Conservation (phyloP, 768 basidiomycete genomes). For the Terana coerulea region DNA sequence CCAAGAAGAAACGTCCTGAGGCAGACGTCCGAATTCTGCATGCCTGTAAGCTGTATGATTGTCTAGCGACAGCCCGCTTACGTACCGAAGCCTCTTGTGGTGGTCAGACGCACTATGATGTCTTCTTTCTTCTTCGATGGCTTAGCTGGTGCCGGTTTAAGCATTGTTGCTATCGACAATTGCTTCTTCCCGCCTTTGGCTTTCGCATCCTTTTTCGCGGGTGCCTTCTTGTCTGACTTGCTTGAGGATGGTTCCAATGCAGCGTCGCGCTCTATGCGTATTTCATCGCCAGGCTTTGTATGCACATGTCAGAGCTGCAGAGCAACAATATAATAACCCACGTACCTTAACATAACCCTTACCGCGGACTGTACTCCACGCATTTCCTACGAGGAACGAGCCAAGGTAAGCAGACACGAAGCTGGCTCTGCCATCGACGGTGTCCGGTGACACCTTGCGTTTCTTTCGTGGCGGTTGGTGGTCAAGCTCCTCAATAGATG, state of each 20-base stretch:
- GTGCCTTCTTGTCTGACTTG: conserved; percentile 13
- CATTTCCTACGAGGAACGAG: conserved; percentile 64
- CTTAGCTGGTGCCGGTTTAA: conserved; percentile 53
- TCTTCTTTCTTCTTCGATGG: conserved; percentile 54
- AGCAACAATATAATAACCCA: background rate
- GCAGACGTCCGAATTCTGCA: conserved; percentile 74
- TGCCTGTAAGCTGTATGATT: background rate
- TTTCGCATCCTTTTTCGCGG: conserved; percentile 34
- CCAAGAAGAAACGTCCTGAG: conserved; percentile 69
- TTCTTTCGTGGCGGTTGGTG: conserved; percentile 43
- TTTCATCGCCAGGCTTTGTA: conserved; percentile 43
- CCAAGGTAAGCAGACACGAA: conserved; percentile 53
- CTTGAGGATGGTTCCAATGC: conserved; percentile 27
- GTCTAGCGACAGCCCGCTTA: background rate
- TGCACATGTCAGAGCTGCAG: background rate
- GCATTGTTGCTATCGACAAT: conserved; percentile 59
- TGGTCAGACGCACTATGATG: conserved; percentile 64
- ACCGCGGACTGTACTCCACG: conserved; percentile 77
- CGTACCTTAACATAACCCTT: conserved; percentile 56
- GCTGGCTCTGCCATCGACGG: background rate
- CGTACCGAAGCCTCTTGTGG: conserved; percentile 61
- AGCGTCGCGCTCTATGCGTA: conserved; percentile 55
- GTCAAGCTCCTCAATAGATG: conserved; percentile 1
- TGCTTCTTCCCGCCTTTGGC: conserved; percentile 53
- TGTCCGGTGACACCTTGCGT: conserved; percentile 33